phyloP scores from a whole-genome alignment of 805 yeast species.

The Pichia kluyveri region DNA sequence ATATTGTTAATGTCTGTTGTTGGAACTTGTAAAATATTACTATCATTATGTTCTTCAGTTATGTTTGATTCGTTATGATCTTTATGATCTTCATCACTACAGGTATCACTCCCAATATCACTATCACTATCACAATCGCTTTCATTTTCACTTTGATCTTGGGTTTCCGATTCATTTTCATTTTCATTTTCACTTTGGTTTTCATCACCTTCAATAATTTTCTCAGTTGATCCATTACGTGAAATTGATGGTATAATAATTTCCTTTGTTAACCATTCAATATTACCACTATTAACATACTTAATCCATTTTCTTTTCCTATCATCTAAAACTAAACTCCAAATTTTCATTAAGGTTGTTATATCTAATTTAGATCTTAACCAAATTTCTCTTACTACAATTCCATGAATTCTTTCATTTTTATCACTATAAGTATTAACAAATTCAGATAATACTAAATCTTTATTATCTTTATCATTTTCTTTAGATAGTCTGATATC shows the following conservation, averaged over 20 bases:
- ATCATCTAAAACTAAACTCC: constrained; percentile 59
- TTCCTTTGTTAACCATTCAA: constrained; percentile 1
- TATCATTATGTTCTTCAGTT: background rate
- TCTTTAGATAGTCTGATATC: background rate
- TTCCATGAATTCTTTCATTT: constrained; percentile 35
- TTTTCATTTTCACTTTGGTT: no score
- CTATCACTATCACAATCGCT: no score
- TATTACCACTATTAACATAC: background rate
- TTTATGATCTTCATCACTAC: background rate
- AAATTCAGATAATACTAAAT: constrained; percentile 1
- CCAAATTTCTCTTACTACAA: constrained; percentile 77
- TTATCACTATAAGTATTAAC: constrained; percentile 6
- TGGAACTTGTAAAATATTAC: background rate
- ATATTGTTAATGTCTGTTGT: background rate
- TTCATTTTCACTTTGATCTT: background rate
- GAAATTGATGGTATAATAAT: no score
- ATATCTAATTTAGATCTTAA: constrained; percentile 60
- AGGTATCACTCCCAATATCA: no score
- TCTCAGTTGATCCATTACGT: no score
- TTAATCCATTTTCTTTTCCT: constrained; percentile 35
- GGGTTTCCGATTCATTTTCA: background rate
- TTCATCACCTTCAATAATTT: no score
- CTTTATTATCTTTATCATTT: background rate
- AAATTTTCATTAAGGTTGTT: constrained; percentile 53
- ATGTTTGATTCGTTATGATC: background rate